These are phyloP conservation scores for Podila minutissima DNA, from an alignment of 192 early-diverging fungal species.

Conservation along the genomic window DNA sequence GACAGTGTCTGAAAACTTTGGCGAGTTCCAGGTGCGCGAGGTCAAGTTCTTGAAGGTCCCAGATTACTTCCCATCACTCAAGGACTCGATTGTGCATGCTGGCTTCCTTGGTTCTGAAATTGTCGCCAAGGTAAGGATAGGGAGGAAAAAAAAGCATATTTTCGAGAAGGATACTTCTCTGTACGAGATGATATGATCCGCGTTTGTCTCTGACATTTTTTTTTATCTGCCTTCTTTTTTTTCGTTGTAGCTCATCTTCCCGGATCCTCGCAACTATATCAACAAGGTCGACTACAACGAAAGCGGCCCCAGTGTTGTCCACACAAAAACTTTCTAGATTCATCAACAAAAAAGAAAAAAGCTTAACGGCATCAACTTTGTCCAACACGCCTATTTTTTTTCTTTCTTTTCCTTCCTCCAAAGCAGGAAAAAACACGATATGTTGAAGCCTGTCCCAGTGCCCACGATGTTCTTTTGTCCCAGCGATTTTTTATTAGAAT, in stretches of 20 bases:
- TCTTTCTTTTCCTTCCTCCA: not conserved
- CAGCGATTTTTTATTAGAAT: no score
- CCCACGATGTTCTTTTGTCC: not conserved
- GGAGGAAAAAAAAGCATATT: not conserved
- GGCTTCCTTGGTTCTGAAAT: constrained; percentile 88
- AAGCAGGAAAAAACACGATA: not conserved
- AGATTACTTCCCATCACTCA: constrained; percentile 87
- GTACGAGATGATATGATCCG: not conserved
- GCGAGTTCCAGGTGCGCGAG: constrained; percentile 87
- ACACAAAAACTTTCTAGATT: constrained; percentile 71
- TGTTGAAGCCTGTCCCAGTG: not conserved
- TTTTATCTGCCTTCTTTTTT: not conserved
- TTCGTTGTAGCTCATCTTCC: constrained; percentile 62
- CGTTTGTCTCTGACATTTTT: not conserved
- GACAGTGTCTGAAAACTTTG: constrained; percentile 82
- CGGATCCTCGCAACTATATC: constrained; percentile 74
- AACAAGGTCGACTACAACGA: constrained; percentile 94
- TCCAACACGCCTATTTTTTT: constrained; percentile 1
- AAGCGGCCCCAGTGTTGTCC: constrained; percentile 80
- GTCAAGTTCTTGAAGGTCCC: constrained; percentile 83
- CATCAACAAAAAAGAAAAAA: not conserved
- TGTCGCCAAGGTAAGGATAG: constrained; percentile 78
- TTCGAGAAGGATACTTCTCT: not conserved
- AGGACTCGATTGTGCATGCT: constrained; percentile 72
- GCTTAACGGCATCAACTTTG: not conserved